These are phyloP conservation scores for Arthrobotrys musiformis DNA, from an alignment of 2,329 filamentous ascomycete species.

Conservation along the genomic window DNA sequence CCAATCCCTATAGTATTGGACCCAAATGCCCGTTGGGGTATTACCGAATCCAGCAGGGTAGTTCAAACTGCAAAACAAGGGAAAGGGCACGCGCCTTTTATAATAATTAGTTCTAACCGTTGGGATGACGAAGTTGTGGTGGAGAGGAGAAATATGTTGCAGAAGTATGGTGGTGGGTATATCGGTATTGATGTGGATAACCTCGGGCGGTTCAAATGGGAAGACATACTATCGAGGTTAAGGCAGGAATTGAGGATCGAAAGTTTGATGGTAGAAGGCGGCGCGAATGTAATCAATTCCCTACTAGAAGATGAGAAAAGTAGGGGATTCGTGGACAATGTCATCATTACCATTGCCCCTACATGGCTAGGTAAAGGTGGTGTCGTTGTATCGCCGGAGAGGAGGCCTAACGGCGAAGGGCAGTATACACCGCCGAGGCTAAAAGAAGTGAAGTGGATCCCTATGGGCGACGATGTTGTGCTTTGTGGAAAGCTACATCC, in stretches of 20 bases:
- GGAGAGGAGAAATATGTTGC: constrained; percentile 62
- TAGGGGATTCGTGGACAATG: constrained; percentile 74
- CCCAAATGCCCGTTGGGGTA: constrained; percentile 77
- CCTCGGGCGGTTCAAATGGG: constrained; percentile 7
- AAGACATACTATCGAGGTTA: constrained; percentile 59
- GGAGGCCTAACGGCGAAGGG: constrained; percentile 67
- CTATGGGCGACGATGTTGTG: constrained; percentile 83
- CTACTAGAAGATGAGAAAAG: constrained; percentile 72
- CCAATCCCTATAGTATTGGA: constrained; percentile 86
- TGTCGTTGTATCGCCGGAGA: constrained; percentile 78
- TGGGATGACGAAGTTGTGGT: neutral
- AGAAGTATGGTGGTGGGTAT: constrained; percentile 68
- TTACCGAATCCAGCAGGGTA: constrained; percentile 71
- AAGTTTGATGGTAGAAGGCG: constrained; percentile 94
- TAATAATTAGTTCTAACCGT: constrained; percentile 65
- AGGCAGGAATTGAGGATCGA: constrained; percentile 63
- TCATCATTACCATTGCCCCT: constrained; percentile 89
- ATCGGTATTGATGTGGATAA: constrained; percentile 62
- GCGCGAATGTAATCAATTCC: constrained; percentile 82
- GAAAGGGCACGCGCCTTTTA: constrained; percentile 77
- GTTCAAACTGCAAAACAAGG: constrained; percentile 73
- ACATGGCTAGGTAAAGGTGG: constrained; percentile 88
- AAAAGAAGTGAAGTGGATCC: constrained; percentile 76
- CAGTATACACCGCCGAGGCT: constrained; percentile 71
- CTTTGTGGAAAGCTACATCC: constrained; percentile 73